These are phyloP conservation scores for Prototheca cutis DNA, from an alignment of 163 green algal genomes.

Conservation along the genomic window DNA sequence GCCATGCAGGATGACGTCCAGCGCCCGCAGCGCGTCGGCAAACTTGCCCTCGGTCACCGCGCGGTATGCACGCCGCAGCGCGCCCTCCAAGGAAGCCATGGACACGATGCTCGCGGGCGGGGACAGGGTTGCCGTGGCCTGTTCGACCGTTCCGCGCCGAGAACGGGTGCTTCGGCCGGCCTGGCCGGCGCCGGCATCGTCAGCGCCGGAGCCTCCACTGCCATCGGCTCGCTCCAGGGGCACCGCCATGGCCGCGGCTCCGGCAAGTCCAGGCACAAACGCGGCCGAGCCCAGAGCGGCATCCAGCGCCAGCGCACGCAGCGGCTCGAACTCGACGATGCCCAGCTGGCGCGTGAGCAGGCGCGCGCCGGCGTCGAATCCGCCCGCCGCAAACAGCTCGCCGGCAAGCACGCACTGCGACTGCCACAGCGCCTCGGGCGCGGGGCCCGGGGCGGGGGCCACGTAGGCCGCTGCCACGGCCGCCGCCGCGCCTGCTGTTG, in stretches of 20 bases:
- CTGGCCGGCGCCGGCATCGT: constrained; percentile 14
- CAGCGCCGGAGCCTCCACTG: constrained; percentile 45
- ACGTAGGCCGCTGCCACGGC: constrained; percentile 53
- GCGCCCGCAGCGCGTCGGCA: constrained; percentile 74
- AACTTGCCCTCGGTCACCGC: constrained; percentile 97
- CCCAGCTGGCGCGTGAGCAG: constrained; percentile 88
- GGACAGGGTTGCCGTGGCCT: neutral
- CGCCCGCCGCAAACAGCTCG: constrained; percentile 81
- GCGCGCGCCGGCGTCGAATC: constrained; percentile 82
- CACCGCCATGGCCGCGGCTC: constrained; percentile 39
- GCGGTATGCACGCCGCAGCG: constrained; percentile 75
- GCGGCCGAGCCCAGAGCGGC: neutral
- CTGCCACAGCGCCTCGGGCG: constrained; percentile 69
- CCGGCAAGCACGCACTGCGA: constrained; percentile 74
- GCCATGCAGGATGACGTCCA: constrained; percentile 73
- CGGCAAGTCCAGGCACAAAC: constrained; percentile 51
- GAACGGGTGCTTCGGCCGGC: too few species aligned
- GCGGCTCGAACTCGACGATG: constrained; percentile 77
- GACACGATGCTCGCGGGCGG: constrained; percentile 48
- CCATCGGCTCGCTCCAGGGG: too few species aligned
- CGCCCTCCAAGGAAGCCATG: constrained; percentile 69
- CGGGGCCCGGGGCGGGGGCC: constrained; percentile 68
- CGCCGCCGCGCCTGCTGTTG: constrained; percentile 40
- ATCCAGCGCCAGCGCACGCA: constrained; percentile 24
- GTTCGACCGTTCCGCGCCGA: too few species aligned